These are phyloP conservation scores for Dryas drummondii DNA, from an alignment of 306 rosid species.

Conservation along the genomic window DNA sequence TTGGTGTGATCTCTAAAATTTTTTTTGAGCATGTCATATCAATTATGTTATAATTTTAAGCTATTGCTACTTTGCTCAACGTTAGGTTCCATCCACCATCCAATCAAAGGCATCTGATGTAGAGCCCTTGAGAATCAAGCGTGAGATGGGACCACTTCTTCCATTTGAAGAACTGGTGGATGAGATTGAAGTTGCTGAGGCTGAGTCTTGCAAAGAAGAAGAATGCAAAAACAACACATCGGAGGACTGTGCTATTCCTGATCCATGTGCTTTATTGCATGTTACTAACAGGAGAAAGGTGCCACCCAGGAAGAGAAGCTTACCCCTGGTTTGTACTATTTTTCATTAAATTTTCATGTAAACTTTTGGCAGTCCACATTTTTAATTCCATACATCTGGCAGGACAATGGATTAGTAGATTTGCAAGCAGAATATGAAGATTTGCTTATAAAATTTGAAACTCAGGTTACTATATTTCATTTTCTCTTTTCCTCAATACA, in stretches of 20 bases:
- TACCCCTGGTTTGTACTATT: conserved; percentile 52
- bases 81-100: conserved; percentile 48
- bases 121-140: conserved; percentile 39
- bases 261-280: conserved; percentile 68
- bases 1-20: neutral
- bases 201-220: conserved; percentile 43
- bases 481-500: conserved; percentile 15
- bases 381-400: conserved; percentile 41
- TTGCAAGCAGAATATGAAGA: conserved; percentile 70
- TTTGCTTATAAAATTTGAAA: conserved; percentile 61
- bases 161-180: conserved; percentile 67
- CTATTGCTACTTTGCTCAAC: neutral
- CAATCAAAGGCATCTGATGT: conserved; percentile 50
- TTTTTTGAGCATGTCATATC: neutral
- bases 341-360: conserved; percentile 23
- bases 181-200: conserved; percentile 43
- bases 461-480: conserved; percentile 48
- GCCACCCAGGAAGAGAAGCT: conserved; percentile 56
- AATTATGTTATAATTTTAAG: neutral
- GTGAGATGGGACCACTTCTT: conserved; percentile 71
- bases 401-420: conserved; percentile 55
- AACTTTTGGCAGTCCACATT: conserved; percentile 20
- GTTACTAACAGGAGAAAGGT: conserved; percentile 80
- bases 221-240: conserved; percentile 29
- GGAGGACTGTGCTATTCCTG: conserved; percentile 49